Evolutionary conservation across 441 rosid genomes (phyloP).

Genomic region (Gossypium schwendimanii): DNA sequence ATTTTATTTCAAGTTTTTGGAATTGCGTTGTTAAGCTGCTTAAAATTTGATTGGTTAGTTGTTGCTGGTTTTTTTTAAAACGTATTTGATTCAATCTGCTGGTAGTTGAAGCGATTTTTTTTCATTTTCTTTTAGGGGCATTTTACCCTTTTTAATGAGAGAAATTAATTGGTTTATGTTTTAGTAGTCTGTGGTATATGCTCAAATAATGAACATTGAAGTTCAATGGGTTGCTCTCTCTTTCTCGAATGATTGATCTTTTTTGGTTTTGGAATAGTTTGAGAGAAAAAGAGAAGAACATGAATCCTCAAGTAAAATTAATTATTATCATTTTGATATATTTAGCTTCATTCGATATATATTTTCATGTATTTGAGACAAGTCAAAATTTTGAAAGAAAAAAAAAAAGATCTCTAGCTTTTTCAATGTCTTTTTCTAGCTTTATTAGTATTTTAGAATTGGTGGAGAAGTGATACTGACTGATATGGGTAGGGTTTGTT

Average conservation of each 20-base stretch:
- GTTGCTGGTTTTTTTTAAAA: background rate
- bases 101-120: background rate
- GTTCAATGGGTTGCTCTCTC: background rate
- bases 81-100: background rate
- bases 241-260: background rate
- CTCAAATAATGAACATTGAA: background rate
- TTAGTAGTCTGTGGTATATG: background rate
- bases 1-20: background rate
- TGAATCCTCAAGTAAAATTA: background rate
- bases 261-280: background rate
- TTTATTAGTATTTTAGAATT: background rate
- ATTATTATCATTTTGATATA: background rate
- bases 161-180: background rate
- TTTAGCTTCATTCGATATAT: background rate
- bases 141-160: background rate
- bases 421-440: background rate
- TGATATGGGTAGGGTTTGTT: background rate
- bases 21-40: conserved; percentile 1
- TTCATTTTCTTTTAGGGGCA: background rate
- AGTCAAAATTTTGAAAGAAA: background rate
- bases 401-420: background rate
- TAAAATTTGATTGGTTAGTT: background rate
- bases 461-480: background rate
- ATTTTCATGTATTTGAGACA: background rate
- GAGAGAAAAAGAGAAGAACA: background rate